Evolutionary conservation across 495 filamentous ascomycete genomes (phyloP).

Genomic region (Schizothecium vesticola): DNA sequence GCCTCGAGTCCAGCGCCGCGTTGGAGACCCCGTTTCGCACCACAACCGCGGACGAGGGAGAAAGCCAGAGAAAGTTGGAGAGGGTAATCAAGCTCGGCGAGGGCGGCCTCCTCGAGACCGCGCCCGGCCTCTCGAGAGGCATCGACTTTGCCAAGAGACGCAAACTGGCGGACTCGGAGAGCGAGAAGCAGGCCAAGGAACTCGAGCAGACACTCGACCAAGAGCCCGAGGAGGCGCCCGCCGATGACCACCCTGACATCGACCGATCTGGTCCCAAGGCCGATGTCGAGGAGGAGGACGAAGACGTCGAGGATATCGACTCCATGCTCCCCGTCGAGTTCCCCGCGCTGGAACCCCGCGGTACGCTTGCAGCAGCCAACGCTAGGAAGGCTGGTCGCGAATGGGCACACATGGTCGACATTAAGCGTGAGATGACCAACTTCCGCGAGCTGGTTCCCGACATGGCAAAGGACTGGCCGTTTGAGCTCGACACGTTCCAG

Average conservation of each 20-base stretch:
- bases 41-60: conserved; percentile 23
- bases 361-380: conserved; percentile 63
- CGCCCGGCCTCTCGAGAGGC: conserved; percentile 79
- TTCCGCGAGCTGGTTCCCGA: conserved; percentile 90
- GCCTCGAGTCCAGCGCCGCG: conserved; percentile 73
- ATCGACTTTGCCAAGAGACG: conserved; percentile 65
- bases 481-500: conserved; percentile 96
- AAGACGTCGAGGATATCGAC: conserved; percentile 77
- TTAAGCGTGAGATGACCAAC: conserved; percentile 84
- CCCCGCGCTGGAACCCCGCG: conserved; percentile 81
- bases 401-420: conserved; percentile 97
- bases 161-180: conserved; percentile 45
- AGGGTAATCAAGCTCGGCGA: conserved; percentile 78
- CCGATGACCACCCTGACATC: conserved; percentile 34
- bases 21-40: conserved; percentile 58
- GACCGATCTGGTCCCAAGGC: conserved; percentile 21
- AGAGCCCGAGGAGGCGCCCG: conserved; percentile 54
- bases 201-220: conserved; percentile 69
- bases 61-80: conserved; percentile 54
- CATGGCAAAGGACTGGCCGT: conserved; percentile 94
- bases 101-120: conserved; percentile 71
- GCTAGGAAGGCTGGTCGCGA: conserved; percentile 71
- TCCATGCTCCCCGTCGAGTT: conserved; percentile 88
- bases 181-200: conserved; percentile 55
- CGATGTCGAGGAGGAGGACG: conserved; percentile 42